These are phyloP conservation scores for Lachnellula subtilissima DNA, from an alignment of 2,329 filamentous ascomycete genomes.

Conservation along the genomic window DNA sequence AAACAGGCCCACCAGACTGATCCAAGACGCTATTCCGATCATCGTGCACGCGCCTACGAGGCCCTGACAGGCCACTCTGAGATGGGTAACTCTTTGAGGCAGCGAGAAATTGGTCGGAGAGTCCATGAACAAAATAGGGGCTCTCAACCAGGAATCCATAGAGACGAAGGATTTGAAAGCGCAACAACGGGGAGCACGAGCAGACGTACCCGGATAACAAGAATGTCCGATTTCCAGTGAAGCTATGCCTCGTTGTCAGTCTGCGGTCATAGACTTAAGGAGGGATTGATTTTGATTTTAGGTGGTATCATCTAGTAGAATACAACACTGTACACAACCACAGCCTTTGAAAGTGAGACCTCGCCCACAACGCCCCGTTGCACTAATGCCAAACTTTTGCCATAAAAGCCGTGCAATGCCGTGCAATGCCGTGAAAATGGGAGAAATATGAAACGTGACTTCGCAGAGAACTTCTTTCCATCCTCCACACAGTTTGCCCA, in stretches of 20 bases:
- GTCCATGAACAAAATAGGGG: not conserved
- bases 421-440: not conserved
- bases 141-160: no score
- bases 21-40: not conserved
- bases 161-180: not conserved
- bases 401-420: not conserved
- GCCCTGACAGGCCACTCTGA: not conserved
- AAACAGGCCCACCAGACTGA: not conserved
- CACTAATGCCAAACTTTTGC: not conserved
- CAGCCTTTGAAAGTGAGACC: not conserved
- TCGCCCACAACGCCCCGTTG: not conserved
- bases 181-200: not conserved
- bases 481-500: no score
- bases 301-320: constrained; percentile 1
- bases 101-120: not conserved
- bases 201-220: not conserved
- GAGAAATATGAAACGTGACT: not conserved
- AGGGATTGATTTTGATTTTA: not conserved
- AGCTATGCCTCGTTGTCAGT: not conserved
- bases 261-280: no score
- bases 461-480: not conserved
- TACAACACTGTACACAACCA: constrained; percentile 9
- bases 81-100: not conserved
- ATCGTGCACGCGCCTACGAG: not conserved
- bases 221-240: not conserved